Base-by-base conservation (phyloP, 2,329 filamentous ascomycete species). In the Colletotrichum nymphaeae region DNA sequence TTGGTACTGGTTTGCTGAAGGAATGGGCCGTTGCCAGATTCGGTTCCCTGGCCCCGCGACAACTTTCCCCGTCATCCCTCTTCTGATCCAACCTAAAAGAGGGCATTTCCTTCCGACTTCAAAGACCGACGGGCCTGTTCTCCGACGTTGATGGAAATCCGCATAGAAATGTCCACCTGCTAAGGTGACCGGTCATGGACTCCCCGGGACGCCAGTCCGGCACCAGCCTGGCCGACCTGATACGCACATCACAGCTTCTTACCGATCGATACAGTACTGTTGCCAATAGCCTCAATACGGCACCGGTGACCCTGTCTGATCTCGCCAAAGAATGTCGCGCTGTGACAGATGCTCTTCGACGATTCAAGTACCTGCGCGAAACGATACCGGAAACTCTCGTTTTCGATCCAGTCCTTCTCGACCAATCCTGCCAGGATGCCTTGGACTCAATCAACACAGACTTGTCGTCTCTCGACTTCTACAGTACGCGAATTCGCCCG, bases 291-390 rank as follows among this genome's bases (percentile, higher is more conserved):
- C 76, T 77, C 28, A 76, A 76, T 60, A 73, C 75, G 30, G 74
- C 76, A 26, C 76, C 76, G 12, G 66, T 77, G 46, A 77, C 76
- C 3, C 56, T 77, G 26, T 63, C 76, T 28, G 72, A 74, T 9
- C 67, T 77, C 24, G 74, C 75, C 28, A 73, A 69, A 32, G 76
- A 77, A 67, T 77, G 76, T 60, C 49, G 55, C 4, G 62, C 74
- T 5, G 70, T 71, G 12, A 69, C 75, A 37, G 62, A 67, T 28
- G 58, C 67, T 22, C 42, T 77, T 5, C 59, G 58, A 24, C 69
- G 73, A 9, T 73, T 76, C 59, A 42, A 68, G 56, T 64, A 68
- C 28, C 42, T 73, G 16, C 68, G 63, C 12, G 56, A 68, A 1
- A 62, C 56, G 11, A 60, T 72, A 32, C 66, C 73, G 5, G 73